Base-by-base conservation (phyloP, 805 yeast genomes). In the Yarrowia osloensis region DNA sequence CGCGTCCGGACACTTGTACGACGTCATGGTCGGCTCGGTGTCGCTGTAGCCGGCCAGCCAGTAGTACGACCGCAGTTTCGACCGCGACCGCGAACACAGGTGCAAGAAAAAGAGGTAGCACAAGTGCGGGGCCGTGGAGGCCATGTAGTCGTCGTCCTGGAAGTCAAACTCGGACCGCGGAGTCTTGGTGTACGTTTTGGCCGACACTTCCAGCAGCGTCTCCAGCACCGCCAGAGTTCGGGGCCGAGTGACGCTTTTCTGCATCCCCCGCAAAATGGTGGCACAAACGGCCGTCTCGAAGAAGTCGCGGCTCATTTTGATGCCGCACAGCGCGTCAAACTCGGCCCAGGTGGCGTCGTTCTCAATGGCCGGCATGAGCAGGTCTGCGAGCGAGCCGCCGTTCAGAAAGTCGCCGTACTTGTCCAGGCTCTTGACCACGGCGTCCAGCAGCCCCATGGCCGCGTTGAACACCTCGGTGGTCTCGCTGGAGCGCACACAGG, bases 11-110 rank as follows among this genome's bases (percentile, higher is more conserved):
- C 71, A 33, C 40, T 57, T 49, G 37, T 68, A 66, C 50, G 29
- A 68, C 35, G 57, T 37, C 52, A 55, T 29, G 21, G 42, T 33
- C 26, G 35, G 57, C 28, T 67, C 68, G 9, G 70, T 71, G 19
- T 71, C 73, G 8, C 73, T 70, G 63, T 70, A 73, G 0, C 75
- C 75, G 0, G 74, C 73, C 17, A 72, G 59, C 74, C 74, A 71
- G 26, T 72, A 68, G 55, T 70, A 65, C 24, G 71, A 70, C 33
- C 70, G 68, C 66, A 73, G 37, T 21, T 73, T 73, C 13, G 52
- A 28, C 2, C 69, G 68, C 17, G 72, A 67, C 61, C 72, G 67
- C 40, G 72, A 70, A 17, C 74, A 69, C 54, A 74, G 62, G 37
- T 67, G 74, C 46, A 73, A 35, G 40, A 74, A 68, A 47, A 69